phyloP scores from a whole-genome alignment of 148 eudicot species.

The Simmondsia chinensis region DNA sequence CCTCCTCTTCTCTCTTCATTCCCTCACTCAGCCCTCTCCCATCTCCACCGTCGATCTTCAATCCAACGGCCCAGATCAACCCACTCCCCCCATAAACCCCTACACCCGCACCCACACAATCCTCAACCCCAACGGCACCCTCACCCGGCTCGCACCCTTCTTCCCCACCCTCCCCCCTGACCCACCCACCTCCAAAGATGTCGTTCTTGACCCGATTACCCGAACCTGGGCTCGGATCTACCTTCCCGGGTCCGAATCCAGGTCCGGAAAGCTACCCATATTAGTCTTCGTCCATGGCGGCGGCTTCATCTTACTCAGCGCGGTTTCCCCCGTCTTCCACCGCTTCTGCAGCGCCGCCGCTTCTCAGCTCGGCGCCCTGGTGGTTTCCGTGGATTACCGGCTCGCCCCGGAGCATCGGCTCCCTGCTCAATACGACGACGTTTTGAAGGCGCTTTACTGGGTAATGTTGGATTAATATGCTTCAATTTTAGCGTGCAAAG shows the following conservation, averaged over 20 bases:
- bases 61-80: no score
- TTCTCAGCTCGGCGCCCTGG: conserved; percentile 8
- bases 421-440: conserved; percentile 38
- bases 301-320: conserved; percentile 18
- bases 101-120: neutral
- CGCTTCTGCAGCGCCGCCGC: conserved; percentile 19
- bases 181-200: conserved; percentile 20
- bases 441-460: conserved; percentile 27
- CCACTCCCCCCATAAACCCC: neutral
- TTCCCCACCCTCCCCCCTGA: conserved; percentile 3
- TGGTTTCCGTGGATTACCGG: conserved; percentile 30
- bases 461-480: no score
- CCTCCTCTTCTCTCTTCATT: no score
- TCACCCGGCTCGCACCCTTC: conserved; percentile 1
- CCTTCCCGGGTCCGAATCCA: conserved; percentile 7
- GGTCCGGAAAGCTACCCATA: conserved; percentile 10
- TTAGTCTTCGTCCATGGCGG: conserved; percentile 20
- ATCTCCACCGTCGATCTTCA: no score
- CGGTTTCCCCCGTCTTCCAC: conserved; percentile 6
- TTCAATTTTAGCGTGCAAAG: no score
- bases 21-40: no score
- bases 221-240: conserved; percentile 24
- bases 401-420: conserved; percentile 38
- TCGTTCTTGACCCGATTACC: conserved; percentile 6
- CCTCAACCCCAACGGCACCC: conserved; percentile 8